A percentile compares a stretch with the other conserved stretches of the same genome.
These are phyloP conservation scores for Byssochlamys sp. DNA, from an alignment of 2,329 filamentous ascomycete genomes.

Conservation along the genomic window DNA sequence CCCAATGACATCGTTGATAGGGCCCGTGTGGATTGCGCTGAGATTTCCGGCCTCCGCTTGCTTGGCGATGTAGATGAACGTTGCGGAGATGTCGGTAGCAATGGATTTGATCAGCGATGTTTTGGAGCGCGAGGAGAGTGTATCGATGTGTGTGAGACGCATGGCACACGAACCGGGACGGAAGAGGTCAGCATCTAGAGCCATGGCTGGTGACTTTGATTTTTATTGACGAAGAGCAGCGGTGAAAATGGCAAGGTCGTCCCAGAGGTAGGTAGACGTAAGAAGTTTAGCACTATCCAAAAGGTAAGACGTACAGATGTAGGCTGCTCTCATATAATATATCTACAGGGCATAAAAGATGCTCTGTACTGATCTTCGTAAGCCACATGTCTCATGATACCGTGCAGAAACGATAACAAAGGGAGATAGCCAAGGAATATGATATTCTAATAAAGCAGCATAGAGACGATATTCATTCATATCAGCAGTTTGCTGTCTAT, in stretches of 20 bases:
- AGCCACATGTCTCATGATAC: background rate
- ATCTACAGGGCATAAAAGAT: too few species aligned
- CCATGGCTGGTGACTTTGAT: background rate
- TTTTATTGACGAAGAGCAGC: background rate
- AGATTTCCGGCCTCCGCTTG: slow-evolving; percentile 18
- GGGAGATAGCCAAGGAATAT: background rate
- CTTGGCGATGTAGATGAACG: slow-evolving; percentile 20
- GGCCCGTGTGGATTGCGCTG: slow-evolving; percentile 10
- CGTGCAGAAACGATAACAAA: background rate
- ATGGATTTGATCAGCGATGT: slow-evolving; percentile 15
- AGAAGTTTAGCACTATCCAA: background rate
- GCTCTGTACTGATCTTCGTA: background rate
- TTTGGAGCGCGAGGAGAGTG: slow-evolving; percentile 12
- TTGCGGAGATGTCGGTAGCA: slow-evolving; percentile 21
- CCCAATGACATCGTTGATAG: slow-evolving; percentile 18
- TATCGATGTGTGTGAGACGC: slow-evolving; percentile 15
- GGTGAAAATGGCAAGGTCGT: background rate
- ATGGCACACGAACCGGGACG: slow-evolving; percentile 11
- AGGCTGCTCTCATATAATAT: background rate
- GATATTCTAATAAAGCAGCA: background rate
- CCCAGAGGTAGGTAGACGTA: background rate
- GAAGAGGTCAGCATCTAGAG: background rate
- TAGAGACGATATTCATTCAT: background rate
- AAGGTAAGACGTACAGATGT: background rate
- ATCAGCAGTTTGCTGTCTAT: background rate